Evolutionary conservation across 176 grass and related monocot genomes (phyloP), one percentile per base, ranked within the genome.

Genomic region (Coix lacrymajobi): DNA sequence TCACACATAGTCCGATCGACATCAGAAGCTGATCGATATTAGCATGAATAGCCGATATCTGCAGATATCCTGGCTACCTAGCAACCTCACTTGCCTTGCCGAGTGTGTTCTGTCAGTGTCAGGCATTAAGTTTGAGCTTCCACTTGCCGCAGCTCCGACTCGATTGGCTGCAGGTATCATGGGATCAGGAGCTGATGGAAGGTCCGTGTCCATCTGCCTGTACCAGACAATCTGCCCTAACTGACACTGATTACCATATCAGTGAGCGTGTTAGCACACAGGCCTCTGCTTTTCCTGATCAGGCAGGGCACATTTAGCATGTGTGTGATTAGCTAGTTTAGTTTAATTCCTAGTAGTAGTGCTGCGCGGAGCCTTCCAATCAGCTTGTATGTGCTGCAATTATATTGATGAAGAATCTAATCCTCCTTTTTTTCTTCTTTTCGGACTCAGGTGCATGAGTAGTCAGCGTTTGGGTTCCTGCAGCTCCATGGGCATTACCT

Each of bases 271-370:
- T 54, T 41, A 65, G 15, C 67, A 16, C 51, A 5, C 6, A 6
- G 5, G 7, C 22, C 54, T 12, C 32, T 41, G 19, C 25, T 49
- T 44, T 6, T 62, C 22, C 26, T 79, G 8, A 52, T 16, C 44
- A 80, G 49, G 68, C 44, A 66, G 34, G 58, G 52, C 79, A 69
- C 51, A 49, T 89, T 63, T 71, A 37, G 33, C 71, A 85, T 77
- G 63, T 85, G 82, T 10, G 51, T 13, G 56, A 63, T 75, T 25
- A 6, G 19, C 20, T 15, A 56, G 51, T 56, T n/a, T 56, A n/a
- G 10, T 56, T 9, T 2, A 15, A 33, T 33, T 37, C 15, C 3
- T 2, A 32, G 8, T 83, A 10, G 6, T 13, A 15, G 19, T 1
- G n/a, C n/a, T 15, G 8, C 38, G 79, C 74, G 30, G 87, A 33